These are phyloP conservation scores for Salvia hispanica DNA, from an alignment of 257 asterid genomes.

Conservation along the genomic window DNA sequence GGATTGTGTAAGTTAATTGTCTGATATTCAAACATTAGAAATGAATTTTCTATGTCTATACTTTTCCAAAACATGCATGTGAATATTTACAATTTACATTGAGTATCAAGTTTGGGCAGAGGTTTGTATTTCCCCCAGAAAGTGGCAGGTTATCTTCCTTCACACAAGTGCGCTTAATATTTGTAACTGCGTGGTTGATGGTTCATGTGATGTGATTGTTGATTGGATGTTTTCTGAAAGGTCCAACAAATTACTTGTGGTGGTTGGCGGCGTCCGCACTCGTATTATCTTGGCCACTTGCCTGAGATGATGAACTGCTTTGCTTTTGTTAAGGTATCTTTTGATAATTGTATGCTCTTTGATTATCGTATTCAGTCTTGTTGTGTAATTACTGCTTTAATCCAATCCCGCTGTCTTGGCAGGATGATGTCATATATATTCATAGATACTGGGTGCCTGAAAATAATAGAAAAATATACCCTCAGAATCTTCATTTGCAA, in stretches of 20 bases:
- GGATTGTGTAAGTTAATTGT: conserved; percentile 4
- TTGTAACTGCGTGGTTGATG: conserved; percentile 17
- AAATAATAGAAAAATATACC: conserved; percentile 61
- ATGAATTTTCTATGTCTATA: background rate
- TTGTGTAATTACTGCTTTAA: conserved; percentile 23
- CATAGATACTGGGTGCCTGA: conserved; percentile 69
- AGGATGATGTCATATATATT: conserved; percentile 79
- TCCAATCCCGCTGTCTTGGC: conserved; percentile 35
- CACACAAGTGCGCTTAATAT: conserved; percentile 4
- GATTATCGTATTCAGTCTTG: conserved; percentile 11
- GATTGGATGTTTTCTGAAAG: conserved; percentile 46
- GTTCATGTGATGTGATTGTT: conserved; percentile 23
- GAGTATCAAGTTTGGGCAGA: background rate
- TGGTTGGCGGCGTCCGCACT: conserved; percentile 99
- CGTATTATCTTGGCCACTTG: conserved; percentile 73
- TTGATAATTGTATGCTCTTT: conserved; percentile 22
- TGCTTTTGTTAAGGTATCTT: conserved; percentile 82
- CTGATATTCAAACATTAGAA: background rate
- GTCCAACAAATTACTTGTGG: conserved; percentile 82
- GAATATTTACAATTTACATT: background rate
- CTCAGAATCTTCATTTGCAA: conserved; percentile 81
- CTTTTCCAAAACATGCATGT: background rate
- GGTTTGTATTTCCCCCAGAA: conserved; percentile 9
- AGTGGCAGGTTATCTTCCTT: conserved; percentile 22
- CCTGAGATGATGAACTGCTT: conserved; percentile 86